Conservation (phyloP, 2,329 filamentous ascomycete species). For the Fusarium fujikuroi region DNA sequence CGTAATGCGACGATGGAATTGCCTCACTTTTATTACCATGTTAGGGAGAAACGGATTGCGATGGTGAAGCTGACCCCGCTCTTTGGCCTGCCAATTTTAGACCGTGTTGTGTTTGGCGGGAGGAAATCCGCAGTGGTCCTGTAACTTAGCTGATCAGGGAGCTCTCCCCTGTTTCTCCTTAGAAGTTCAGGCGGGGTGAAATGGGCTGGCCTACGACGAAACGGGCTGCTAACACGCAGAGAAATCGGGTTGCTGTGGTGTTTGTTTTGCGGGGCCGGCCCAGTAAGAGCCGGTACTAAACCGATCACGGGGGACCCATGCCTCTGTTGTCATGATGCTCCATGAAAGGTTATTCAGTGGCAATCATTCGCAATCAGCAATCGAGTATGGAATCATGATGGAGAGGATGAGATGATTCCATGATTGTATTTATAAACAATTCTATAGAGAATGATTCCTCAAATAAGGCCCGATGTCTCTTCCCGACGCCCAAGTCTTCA, state of each 20-base stretch:
- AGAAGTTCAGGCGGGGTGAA: conserved; percentile 7
- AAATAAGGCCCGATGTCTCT: not conserved
- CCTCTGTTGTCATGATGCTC: not conserved
- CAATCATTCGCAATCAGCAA: not conserved
- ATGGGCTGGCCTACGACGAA: conserved; percentile 17
- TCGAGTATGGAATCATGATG: not conserved
- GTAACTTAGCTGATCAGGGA: not conserved
- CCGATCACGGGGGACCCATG: conserved; percentile 20
- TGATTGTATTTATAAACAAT: not conserved
- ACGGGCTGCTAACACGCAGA: conserved; percentile 21
- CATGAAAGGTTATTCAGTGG: conserved; percentile 10
- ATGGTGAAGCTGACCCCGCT: conserved; percentile 29
- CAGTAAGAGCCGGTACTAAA: conserved; percentile 1
- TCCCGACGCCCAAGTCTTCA: conserved; percentile 4
- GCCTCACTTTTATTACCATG: conserved; percentile 4
- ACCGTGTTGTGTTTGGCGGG: not conserved
- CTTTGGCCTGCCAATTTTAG: conserved; percentile 7
- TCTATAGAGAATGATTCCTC: not conserved
- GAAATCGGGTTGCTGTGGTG: conserved; percentile 19
- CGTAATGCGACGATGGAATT: not conserved
- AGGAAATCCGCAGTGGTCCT: not conserved
- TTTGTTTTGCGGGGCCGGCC: conserved; percentile 22
- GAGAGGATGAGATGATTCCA: not conserved
- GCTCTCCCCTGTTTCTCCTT: not conserved
- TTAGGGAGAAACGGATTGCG: not conserved